Conservation (phyloP, 345 rosid genomes). For the Cardamine chenopodiifolia region DNA sequence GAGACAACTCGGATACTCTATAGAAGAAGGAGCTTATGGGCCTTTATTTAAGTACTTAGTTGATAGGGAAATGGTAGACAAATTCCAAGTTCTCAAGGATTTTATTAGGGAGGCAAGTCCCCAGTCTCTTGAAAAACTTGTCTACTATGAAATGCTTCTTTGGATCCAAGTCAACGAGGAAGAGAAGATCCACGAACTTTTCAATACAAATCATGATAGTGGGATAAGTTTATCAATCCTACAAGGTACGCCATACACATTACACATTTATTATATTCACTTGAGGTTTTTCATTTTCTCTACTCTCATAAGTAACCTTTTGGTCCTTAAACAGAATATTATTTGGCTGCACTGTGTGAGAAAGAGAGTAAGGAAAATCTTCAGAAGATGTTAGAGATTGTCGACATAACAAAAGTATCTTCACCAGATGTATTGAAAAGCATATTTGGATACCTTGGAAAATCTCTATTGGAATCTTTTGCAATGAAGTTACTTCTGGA, state of each 20-base stretch:
- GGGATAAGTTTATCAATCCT: conserved; percentile 44
- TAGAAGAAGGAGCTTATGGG: conserved; percentile 66
- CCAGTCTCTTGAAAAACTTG: conserved; percentile 50
- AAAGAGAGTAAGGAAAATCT: conserved; percentile 55
- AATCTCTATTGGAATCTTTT: conserved; percentile 53
- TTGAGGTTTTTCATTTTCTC: background rate
- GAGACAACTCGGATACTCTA: conserved; percentile 65
- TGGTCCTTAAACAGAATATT: conserved; percentile 55
- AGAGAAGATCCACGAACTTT: conserved; percentile 62
- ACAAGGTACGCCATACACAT: conserved; percentile 48
- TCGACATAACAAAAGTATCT: conserved; percentile 65
- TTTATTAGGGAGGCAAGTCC: conserved; percentile 52
- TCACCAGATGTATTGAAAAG: conserved; percentile 45
- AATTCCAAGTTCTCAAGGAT: conserved; percentile 51
- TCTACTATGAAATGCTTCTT: conserved; percentile 88
- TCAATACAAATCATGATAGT: conserved; percentile 40
- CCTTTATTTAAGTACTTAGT: conserved; percentile 64
- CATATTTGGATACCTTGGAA: conserved; percentile 72
- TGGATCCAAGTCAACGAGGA: conserved; percentile 51
- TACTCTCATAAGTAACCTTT: background rate
- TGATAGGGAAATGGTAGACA: conserved; percentile 68
- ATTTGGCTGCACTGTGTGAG: conserved; percentile 74
- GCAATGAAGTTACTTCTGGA: conserved; percentile 59
- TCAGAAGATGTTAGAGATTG: conserved; percentile 56
- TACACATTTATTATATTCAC: background rate